A percentile compares a stretch with the other conserved stretches of the same genome.
phyloP scores from a whole-genome alignment of 371 early-diverging fungal species.

The Mortierella sp. region DNA sequence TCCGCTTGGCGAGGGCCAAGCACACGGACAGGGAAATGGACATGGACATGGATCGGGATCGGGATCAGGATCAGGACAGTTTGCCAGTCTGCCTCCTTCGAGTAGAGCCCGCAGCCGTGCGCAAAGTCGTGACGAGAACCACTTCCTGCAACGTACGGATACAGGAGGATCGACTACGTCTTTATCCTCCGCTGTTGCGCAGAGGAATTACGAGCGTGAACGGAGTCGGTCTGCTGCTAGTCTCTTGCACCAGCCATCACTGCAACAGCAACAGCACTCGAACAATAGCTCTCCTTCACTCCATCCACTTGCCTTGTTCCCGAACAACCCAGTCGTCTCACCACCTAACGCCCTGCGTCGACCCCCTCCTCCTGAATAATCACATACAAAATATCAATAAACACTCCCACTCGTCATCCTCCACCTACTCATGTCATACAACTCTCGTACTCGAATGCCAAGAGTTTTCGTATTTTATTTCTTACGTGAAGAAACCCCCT shows the following conservation, averaged over 20 bases:
- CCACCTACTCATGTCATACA: background rate
- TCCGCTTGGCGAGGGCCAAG: constrained; percentile 33
- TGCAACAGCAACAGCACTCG: background rate
- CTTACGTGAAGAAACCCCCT: background rate
- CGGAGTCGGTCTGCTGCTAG: constrained; percentile 25
- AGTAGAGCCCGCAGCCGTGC: constrained; percentile 41
- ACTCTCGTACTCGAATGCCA: too few species aligned
- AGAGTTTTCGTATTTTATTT: background rate
- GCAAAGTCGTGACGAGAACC: constrained; percentile 41
- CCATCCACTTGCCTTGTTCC: background rate
- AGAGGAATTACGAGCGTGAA: constrained; percentile 23
- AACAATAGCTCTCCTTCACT: constrained; percentile 2
- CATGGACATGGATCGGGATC: constrained; percentile 1
- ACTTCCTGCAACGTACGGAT: constrained; percentile 7
- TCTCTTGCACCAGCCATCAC: background rate
- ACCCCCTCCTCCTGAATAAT: background rate
- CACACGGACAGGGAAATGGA: background rate
- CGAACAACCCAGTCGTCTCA: background rate
- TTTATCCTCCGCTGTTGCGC: background rate
- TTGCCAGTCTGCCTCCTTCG: constrained; percentile 27
- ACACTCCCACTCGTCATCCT: background rate
- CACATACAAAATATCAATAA: background rate
- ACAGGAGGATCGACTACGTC: constrained; percentile 10
- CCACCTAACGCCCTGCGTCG: background rate
- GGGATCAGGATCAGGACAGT: background rate